A percentile compares a stretch with the other conserved stretches of the same genome.
These are phyloP conservation scores for Pseudonectria buxi DNA, from an alignment of 2,329 filamentous ascomycete species.

Conservation along the genomic window DNA sequence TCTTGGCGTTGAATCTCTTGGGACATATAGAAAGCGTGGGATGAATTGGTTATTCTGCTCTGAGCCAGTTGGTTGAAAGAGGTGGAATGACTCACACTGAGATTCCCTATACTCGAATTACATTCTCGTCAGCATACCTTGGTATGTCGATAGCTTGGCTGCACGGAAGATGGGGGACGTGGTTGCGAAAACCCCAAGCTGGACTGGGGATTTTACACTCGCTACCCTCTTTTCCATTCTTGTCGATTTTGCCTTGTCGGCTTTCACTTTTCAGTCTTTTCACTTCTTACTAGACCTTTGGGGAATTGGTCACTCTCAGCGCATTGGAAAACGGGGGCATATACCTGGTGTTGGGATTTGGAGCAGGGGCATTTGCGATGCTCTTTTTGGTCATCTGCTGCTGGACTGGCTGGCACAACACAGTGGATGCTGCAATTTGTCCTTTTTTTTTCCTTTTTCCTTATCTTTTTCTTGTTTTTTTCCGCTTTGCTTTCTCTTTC, in stretches of 20 bases:
- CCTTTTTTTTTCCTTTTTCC: conserved; percentile 2
- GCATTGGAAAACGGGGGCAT: conserved; percentile 8
- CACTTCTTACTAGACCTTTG: conserved; percentile 5
- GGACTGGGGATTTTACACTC: too few species aligned
- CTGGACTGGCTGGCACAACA: conserved; percentile 7
- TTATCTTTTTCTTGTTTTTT: conserved; percentile 2
- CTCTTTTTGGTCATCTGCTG: conserved; percentile 1
- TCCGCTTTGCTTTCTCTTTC: conserved; percentile 3
- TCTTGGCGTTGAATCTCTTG: too few species aligned
- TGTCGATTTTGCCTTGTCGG: not conserved
- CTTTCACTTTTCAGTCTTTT: conserved; percentile 3
- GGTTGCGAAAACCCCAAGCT: too few species aligned
- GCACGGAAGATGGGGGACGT: too few species aligned
- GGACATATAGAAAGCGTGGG: too few species aligned
- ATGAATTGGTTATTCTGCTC: too few species aligned
- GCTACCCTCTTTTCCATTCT: conserved; percentile 5
- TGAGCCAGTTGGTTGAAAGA: too few species aligned
- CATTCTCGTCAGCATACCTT: too few species aligned
- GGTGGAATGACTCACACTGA: too few species aligned
- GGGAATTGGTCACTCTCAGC: conserved; percentile 5
- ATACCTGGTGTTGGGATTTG: conserved; percentile 15
- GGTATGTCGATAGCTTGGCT: too few species aligned
- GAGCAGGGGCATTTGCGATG: conserved; percentile 3
- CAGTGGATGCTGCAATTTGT: conserved; percentile 11
- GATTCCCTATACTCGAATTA: too few species aligned